Base-by-base conservation (phyloP, 768 basidiomycete genomes). In the Russula dissimulans region DNA sequence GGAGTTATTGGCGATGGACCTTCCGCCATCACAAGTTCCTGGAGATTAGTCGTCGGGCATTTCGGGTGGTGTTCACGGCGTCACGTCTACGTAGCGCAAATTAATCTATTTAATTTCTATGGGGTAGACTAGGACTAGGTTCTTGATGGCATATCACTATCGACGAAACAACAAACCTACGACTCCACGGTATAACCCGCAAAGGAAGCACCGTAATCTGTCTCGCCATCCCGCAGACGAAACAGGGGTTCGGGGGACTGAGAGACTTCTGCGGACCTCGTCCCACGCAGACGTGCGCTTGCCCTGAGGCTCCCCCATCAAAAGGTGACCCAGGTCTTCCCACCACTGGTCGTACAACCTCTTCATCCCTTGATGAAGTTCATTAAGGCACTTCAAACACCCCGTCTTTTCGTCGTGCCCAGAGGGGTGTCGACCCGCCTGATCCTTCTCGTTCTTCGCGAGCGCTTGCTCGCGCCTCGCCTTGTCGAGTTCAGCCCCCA, bases 1-100 rank as follows among this genome's bases (percentile, higher is more conserved):
- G 42, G 76, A 76, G 50, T 61, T 78, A 59, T 62, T 71, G 48
- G 67, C 64, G 26, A 59, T 67, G 57, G 75, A 76, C 55, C 62
- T 75, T 50, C 57, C 64, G 34, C 43, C 64, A 4, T 56, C 44
- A 52, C 48, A n/a, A 36, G 44, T 46, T 45, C 43, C 49, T 52
- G 31, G 36, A 26, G 31, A 32, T 43, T 26, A 15, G 22, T 15
- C 43, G 22, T 15, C 43, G 5, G 7, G 36, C 26, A 38, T 29
- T 52, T 51, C 26, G 17, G 57, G 26, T 12, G 17, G 29, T 17
- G n/a, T 15, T 46, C n/a, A 32, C 11, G 22, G 22, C 22, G 29
- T 9, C 42, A 39, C 39, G 22, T 9, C 50, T 36, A 32, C 26
- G 44, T 31, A 41, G 53, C 5, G 43, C 11, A 58, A 46, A 43